Evolutionary conservation across 169 alveolate species (phyloP).

Genomic region (Besnoitia besnoiti): DNA sequence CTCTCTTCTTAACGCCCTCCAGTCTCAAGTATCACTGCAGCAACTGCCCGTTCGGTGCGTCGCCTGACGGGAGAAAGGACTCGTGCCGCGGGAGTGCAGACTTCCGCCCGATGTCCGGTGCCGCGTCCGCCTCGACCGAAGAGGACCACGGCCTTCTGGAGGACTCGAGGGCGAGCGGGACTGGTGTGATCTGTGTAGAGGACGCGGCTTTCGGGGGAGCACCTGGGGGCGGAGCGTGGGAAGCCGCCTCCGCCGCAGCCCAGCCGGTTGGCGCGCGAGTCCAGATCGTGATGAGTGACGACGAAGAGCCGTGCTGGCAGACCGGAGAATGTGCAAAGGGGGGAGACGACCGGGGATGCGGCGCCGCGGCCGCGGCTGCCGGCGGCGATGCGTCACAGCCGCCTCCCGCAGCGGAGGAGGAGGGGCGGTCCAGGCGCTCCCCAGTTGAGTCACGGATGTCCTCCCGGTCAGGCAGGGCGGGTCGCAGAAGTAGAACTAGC

Average conservation of each 20-base stretch:
- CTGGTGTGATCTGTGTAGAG: neutral
- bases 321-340: neutral
- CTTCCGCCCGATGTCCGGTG: too few relatives aligned
- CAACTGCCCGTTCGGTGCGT: neutral
- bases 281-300: neutral
- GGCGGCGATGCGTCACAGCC: neutral
- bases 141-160: neutral
- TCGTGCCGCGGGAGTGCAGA: neutral
- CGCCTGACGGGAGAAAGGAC: neutral
- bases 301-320: neutral
- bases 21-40: neutral
- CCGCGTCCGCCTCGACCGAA: neutral
- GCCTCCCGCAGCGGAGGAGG: neutral
- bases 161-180: neutral
- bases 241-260: too few relatives aligned
- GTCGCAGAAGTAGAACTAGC: too few relatives aligned
- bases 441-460: too few relatives aligned
- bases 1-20: neutral
- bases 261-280: neutral
- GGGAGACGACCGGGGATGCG: neutral
- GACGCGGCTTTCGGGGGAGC: neutral
- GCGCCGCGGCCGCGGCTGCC: neutral
- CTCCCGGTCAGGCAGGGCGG: too few relatives aligned
- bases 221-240: neutral
- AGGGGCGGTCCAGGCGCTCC: too few relatives aligned